These are phyloP conservation scores for Hygrocybe coccinea DNA, from an alignment of 768 basidiomycete species.

Conservation along the genomic window DNA sequence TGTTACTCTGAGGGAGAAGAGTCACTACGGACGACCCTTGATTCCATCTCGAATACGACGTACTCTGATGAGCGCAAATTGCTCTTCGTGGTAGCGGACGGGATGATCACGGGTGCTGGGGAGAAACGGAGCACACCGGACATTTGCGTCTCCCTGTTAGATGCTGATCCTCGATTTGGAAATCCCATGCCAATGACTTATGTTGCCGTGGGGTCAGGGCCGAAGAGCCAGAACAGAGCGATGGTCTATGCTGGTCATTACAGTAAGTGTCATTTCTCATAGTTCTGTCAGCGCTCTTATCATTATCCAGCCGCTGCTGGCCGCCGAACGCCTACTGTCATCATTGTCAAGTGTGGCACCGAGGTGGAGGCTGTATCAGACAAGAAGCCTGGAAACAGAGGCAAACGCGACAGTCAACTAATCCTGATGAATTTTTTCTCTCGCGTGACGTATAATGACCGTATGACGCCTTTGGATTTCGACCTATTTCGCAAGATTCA, in stretches of 20 bases:
- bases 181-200: conserved; percentile 95
- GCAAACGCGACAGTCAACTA: conserved; percentile 97
- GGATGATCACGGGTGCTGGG: conserved; percentile 97
- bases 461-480: conserved; percentile 96
- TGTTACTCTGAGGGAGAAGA: conserved; percentile 98
- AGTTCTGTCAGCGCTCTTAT: conserved; percentile 2
- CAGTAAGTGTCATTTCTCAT: conserved; percentile 50
- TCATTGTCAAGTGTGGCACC: conserved; percentile 95
- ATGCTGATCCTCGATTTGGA: conserved; percentile 92
- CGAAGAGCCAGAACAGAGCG: conserved; percentile 87
- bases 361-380: conserved; percentile 77
- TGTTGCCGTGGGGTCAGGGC: conserved; percentile 81
- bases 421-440: conserved; percentile 99
- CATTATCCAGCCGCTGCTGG: conserved; percentile 61
- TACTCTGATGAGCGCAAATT: conserved; percentile 93
- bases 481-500: conserved; percentile 97
- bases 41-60: conserved; percentile 84
- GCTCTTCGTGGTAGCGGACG: conserved; percentile 91
- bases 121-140: conserved; percentile 96
- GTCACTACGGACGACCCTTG: conserved; percentile 83
- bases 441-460: conserved; percentile 97
- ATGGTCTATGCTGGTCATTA: conserved; percentile 99
- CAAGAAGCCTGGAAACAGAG: conserved; percentile 95
- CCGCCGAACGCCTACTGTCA: conserved; percentile 86
- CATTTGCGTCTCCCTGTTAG: conserved; percentile 86